These are phyloP conservation scores for Trichoderma endophyticum DNA, from an alignment of 2,329 filamentous ascomycete genomes.

Conservation along the genomic window DNA sequence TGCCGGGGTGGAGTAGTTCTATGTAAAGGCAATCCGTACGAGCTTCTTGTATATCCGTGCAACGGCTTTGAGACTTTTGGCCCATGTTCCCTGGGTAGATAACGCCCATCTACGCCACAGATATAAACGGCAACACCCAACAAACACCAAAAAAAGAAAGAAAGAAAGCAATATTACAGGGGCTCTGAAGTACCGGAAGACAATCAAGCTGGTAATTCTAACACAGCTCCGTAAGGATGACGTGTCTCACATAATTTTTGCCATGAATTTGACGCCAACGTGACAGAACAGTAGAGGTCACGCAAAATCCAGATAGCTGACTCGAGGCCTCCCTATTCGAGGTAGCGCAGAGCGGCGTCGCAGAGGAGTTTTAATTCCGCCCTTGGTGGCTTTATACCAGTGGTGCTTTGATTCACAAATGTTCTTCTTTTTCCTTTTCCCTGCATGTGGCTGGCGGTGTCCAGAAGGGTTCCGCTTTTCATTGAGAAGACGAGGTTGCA, in stretches of 20 bases:
- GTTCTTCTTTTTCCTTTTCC: not conserved
- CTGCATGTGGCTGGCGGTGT: not conserved
- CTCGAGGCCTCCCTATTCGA: not conserved
- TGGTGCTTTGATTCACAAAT: not conserved
- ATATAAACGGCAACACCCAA: not conserved
- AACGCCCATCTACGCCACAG: not conserved
- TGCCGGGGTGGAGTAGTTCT: conserved; percentile 3
- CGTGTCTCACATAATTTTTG: conserved; percentile 4
- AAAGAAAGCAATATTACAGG: not conserved
- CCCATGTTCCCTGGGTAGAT: not conserved
- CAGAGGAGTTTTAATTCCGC: not conserved
- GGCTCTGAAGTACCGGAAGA: not conserved
- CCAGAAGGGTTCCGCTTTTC: not conserved
- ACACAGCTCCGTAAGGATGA: not conserved
- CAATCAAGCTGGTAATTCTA: not conserved
- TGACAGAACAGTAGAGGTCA: not conserved
- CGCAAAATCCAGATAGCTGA: not conserved
- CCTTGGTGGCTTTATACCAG: not conserved
- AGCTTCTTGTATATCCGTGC: not conserved
- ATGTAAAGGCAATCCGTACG: not conserved
- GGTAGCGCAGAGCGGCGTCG: not conserved
- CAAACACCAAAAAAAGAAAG: not conserved
- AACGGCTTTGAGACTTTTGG: not conserved
- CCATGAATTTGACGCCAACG: not conserved
- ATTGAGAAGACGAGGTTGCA: not conserved